Conservation (phyloP, 441 rosid species). For the Isatis lusitanica region DNA sequence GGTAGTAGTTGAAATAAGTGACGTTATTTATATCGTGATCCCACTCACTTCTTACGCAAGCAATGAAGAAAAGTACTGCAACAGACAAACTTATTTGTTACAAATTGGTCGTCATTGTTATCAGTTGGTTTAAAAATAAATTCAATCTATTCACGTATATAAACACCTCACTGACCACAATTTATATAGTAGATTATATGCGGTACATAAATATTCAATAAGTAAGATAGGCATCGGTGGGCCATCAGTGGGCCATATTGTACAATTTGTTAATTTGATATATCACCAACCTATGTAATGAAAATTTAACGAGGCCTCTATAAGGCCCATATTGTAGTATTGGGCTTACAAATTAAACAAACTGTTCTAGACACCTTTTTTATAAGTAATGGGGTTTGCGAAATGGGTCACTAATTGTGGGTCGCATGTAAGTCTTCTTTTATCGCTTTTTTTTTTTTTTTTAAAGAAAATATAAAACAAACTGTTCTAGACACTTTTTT, state of each 20-base stretch:
- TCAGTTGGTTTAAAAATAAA: neutral
- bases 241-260: too few species aligned
- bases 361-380: neutral
- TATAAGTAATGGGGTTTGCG: neutral
- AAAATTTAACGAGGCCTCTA: neutral
- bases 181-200: neutral
- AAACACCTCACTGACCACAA: neutral
- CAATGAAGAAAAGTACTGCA: slow-evolving; percentile 30
- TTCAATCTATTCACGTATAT: neutral
- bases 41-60: slow-evolving; percentile 29
- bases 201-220: neutral
- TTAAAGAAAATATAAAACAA: too few species aligned
- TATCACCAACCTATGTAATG: neutral
- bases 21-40: neutral
- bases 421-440: neutral
- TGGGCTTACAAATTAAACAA: neutral
- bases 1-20: slow-evolving; percentile 32
- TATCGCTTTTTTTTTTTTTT: too few species aligned
- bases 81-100: slow-evolving; percentile 35
- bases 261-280: neutral
- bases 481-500: too few species aligned
- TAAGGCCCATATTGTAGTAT: neutral
- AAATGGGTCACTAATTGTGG: neutral
- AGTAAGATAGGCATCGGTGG: neutral
- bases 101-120: slow-evolving; percentile 12